Conservation (phyloP, 495 filamentous ascomycete species). For the Neurospora sp. region DNA sequence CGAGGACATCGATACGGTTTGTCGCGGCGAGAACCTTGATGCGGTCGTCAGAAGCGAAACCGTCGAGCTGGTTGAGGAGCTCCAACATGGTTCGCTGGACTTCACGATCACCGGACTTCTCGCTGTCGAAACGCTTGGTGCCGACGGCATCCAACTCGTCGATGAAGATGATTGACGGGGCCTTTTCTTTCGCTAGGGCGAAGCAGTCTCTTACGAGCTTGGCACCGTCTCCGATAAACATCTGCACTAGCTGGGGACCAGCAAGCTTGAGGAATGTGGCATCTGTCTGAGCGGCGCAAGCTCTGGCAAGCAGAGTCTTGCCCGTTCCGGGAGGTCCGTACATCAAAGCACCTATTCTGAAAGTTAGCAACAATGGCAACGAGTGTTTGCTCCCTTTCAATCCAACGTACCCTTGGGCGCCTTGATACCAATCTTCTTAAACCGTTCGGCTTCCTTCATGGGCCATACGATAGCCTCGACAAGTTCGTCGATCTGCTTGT, state of each 20-base stretch:
- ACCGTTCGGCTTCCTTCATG: conserved; percentile 98
- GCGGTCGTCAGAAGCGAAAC: conserved; percentile 96
- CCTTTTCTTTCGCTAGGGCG: conserved; percentile 95
- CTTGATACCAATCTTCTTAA: conserved; percentile 99
- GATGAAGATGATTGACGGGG: conserved; percentile 98
- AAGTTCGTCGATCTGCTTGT: conserved; percentile 99
- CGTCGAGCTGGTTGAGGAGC: conserved; percentile 96
- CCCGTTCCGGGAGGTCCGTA: conserved; percentile 96
- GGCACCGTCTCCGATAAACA: conserved; percentile 99
- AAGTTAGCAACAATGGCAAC: conserved; percentile 2
- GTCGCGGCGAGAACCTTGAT: conserved; percentile 98
- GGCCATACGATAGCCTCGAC: conserved; percentile 99
- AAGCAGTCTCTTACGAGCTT: conserved; percentile 98
- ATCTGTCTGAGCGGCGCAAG: conserved; percentile 95
- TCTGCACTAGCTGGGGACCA: conserved; percentile 97
- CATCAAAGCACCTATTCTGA: conserved; percentile 74
- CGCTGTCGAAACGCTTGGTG: conserved; percentile 97
- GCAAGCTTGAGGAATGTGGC: conserved; percentile 99
- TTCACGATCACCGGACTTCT: conserved; percentile 96
- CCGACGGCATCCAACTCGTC: conserved; percentile 96
- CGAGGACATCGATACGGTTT: conserved; percentile 95
- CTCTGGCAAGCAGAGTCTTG: conserved; percentile 93
- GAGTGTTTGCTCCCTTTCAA: not conserved
- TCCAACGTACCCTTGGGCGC: conserved; percentile 79
- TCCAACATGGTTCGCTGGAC: conserved; percentile 99